Evolutionary conservation across 768 basidiomycete species (phyloP).

Genomic region (Hirschioporus abietinus): DNA sequence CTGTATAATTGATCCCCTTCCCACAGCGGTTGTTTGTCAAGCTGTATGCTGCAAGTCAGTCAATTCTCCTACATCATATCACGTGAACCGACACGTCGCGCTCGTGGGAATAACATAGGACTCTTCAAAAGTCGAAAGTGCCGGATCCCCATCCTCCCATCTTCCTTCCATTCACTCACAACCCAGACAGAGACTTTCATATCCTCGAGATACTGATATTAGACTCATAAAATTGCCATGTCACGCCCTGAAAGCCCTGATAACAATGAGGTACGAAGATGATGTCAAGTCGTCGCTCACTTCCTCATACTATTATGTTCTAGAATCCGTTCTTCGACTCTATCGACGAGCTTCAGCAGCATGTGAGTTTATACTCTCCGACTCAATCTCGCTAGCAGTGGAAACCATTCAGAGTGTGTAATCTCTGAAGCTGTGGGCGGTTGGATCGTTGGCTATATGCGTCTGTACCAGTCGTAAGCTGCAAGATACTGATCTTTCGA

Average conservation of each 20-base stretch:
- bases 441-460: background rate
- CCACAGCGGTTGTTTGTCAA: no score
- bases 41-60: no score
- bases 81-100: background rate
- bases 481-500: background rate
- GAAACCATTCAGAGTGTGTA: constrained; percentile 13
- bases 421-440: constrained; percentile 1
- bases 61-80: background rate
- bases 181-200: background rate
- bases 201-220: background rate
- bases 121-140: background rate
- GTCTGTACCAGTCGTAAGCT: background rate
- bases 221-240: background rate
- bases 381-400: constrained; percentile 8
- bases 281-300: background rate
- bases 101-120: background rate
- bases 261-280: background rate
- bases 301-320: background rate
- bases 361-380: constrained; percentile 37
- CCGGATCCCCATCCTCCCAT: background rate
- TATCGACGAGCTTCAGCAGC: constrained; percentile 82
- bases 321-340: constrained; percentile 66
- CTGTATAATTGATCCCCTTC: no score
- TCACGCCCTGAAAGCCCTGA: constrained; percentile 2
- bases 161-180: background rate